Conservation (phyloP, 768 basidiomycete genomes). For the Serendipita sp. region DNA sequence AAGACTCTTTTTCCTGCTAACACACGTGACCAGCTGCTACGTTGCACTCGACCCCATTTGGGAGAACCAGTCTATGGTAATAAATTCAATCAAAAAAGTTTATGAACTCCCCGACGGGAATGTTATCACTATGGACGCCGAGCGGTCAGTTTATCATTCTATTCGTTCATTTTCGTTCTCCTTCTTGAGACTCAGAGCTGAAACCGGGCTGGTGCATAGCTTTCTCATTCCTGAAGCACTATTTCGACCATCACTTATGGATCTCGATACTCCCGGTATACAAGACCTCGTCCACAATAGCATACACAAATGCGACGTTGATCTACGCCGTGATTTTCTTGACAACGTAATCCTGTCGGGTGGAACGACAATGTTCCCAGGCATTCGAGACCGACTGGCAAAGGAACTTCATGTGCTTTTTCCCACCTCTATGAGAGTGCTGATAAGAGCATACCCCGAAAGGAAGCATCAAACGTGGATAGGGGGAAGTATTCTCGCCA, state of each 20-base stretch:
- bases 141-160: slow-evolving; percentile 41
- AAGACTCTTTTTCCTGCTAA: slow-evolving; percentile 11
- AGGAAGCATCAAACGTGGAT: slow-evolving; percentile 57
- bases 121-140: slow-evolving; percentile 67
- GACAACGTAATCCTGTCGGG: slow-evolving; percentile 55
- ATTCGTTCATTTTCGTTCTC: not conserved
- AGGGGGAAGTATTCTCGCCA: slow-evolving; percentile 29
- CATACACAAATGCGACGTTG: slow-evolving; percentile 74
- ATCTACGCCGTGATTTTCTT: slow-evolving; percentile 67
- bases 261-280: slow-evolving; percentile 54
- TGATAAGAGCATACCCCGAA: slow-evolving; percentile 54
- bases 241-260: slow-evolving; percentile 84
- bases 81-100: slow-evolving; percentile 55
- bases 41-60: slow-evolving; percentile 49
- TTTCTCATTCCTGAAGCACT: slow-evolving; percentile 89
- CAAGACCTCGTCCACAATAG: slow-evolving; percentile 86
- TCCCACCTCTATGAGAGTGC: slow-evolving; percentile 22
- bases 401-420: slow-evolving; percentile 42
- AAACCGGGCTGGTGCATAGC: slow-evolving; percentile 12
- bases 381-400: slow-evolving; percentile 55
- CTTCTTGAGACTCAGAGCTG: too few species aligned
- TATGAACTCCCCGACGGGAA: slow-evolving; percentile 59
- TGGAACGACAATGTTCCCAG: slow-evolving; percentile 48
- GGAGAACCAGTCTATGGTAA: too few species aligned
- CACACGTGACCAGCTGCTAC: slow-evolving; percentile 29